Conservation (phyloP, 345 rosid species). For the Sisymbrium irio region DNA sequence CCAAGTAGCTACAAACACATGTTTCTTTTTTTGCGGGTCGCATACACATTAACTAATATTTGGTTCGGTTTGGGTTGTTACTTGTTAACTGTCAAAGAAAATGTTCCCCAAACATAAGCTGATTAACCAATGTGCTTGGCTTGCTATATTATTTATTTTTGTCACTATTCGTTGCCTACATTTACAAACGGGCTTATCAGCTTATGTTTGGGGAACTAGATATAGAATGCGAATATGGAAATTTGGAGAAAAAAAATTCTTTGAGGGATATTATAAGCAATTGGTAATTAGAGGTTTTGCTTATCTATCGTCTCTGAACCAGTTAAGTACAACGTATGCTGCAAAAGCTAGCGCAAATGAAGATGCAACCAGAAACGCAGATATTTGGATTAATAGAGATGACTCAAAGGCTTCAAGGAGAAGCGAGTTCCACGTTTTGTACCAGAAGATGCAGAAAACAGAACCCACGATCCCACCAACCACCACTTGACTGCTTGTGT, state of each 20-base stretch:
- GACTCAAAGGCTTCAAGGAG: constrained; percentile 56
- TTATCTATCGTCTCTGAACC: constrained; percentile 53
- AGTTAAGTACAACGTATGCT: constrained; percentile 41
- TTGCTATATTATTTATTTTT: background rate
- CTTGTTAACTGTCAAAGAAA: constrained; percentile 9
- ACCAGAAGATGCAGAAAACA: constrained; percentile 54
- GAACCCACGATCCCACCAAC: constrained; percentile 65
- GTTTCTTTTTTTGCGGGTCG: constrained; percentile 3
- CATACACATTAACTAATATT: constrained; percentile 16
- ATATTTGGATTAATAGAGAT: constrained; percentile 41
- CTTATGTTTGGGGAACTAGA: background rate
- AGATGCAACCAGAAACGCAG: constrained; percentile 45
- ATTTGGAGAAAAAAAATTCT: background rate
- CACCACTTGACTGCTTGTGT: constrained; percentile 63
- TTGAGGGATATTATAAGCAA: background rate
- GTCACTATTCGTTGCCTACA: background rate
- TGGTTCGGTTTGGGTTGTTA: constrained; percentile 6
- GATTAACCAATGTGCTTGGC: too few relatives aligned
- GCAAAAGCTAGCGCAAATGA: constrained; percentile 46
- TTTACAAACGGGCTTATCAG: background rate
- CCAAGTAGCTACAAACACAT: constrained; percentile 22
- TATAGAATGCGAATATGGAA: background rate
- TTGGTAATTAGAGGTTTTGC: background rate
- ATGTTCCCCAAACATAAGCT: too few relatives aligned
- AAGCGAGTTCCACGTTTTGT: constrained; percentile 48